Conservation (phyloP, 768 basidiomycete species). For the Panaeolus papilionaceus region DNA sequence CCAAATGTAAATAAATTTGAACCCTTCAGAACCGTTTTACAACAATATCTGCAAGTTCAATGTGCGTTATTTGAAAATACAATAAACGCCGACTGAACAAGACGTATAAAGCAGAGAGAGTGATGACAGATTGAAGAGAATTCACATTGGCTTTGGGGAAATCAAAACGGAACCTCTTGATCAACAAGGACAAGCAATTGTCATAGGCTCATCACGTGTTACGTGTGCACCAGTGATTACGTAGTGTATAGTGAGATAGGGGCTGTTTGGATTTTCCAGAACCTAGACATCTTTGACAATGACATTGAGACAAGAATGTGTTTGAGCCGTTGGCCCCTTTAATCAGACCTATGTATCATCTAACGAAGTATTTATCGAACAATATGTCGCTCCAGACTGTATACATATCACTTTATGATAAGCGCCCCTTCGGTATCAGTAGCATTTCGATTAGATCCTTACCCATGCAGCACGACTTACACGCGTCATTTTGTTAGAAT, state of each 20-base stretch:
- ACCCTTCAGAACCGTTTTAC: background rate
- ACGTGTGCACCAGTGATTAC: background rate
- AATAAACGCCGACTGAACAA: conserved; percentile 13
- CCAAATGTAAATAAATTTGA: background rate
- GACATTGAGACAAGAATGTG: too few species aligned
- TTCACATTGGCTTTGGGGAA: background rate
- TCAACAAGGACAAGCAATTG: background rate
- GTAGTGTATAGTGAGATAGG: background rate
- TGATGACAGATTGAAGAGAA: conserved; percentile 9
- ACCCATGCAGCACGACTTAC: background rate
- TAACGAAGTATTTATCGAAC: too few species aligned
- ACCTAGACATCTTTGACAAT: too few species aligned
- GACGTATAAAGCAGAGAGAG: background rate
- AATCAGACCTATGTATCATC: too few species aligned
- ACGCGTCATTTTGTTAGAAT: background rate
- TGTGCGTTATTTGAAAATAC: background rate
- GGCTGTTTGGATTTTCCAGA: background rate
- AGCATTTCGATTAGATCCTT: background rate
- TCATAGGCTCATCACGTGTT: background rate
- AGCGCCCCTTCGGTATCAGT: background rate
- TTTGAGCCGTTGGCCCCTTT: too few species aligned
- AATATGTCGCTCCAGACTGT: too few species aligned
- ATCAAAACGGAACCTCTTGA: background rate
- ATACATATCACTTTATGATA: too few species aligned
- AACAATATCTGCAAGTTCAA: background rate